Evolutionary conservation across 495 filamentous ascomycete genomes (phyloP), one percentile per base, ranked within the genome.

Genomic region (Darksidea phi): DNA sequence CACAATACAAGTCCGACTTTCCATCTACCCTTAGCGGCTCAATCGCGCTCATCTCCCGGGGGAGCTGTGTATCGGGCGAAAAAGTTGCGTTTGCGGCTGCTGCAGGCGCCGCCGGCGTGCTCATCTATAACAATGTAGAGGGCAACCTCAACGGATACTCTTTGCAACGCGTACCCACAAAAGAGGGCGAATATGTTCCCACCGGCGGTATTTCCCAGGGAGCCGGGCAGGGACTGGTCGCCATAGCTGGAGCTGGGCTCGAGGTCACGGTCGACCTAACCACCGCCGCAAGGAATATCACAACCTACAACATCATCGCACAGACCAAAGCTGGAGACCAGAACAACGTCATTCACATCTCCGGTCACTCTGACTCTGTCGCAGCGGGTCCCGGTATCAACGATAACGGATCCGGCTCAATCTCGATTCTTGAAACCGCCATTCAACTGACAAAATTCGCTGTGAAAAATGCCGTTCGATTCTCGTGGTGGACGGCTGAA

Each of bases 311-410:
- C 59, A 83, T 90, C 18, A 77, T 88, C 53, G 87, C 86, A 7
- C 78, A 83, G 67, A 84, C 85, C 36, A 86, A 84, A 65, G 73
- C 65, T 7, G 87, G 87, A 53, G 83, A 89, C 72, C 80, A 82
- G 18, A 73, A 84, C 57, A 88, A 88, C 66, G 76, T 86, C 20
- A 70, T 90, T 48, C 73, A 82, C 5, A 64, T 88, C 0, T 86
- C 86, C 42, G 85, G 80, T 3, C 87, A 90, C 73, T 79, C 79
- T n/a, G 87, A 90, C 76, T 88, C 85, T 5, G 87, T 90, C 34
- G 69, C 76, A 45, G 83, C 78, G 1, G 79, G 78, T 1, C 79
- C 79, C 0, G 87, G 87, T 5, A 84, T 88, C 76, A 87, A 88
- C 71, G 85, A 88, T 66, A 77, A 88, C 64, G 87, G 87, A 54